phyloP scores from a whole-genome alignment of 2,329 filamentous ascomycete genomes.

The Claviceps capensis region DNA sequence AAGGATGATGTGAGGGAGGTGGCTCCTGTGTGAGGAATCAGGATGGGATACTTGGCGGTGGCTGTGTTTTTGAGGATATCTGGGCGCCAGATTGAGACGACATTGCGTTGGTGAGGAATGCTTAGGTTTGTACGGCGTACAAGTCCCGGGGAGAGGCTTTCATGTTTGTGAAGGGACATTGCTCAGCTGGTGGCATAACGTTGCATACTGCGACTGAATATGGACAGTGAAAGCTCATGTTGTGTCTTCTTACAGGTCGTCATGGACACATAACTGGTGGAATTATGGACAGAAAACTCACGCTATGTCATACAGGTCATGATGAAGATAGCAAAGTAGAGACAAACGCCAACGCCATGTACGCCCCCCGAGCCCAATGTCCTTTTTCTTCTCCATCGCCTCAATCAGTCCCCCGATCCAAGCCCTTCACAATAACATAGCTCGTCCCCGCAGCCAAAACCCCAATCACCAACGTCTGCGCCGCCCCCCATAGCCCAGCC shows the following conservation, averaged over 20 bases:
- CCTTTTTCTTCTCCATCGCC: neutral
- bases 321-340: neutral
- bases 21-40: conserved; percentile 14
- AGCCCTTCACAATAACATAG: conserved; percentile 45
- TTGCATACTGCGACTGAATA: too few species aligned
- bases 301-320: neutral
- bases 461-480: conserved; percentile 52
- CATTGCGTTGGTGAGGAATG: too few species aligned
- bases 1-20: conserved; percentile 20
- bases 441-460: conserved; percentile 52
- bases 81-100: too few species aligned
- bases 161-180: neutral
- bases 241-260: too few species aligned
- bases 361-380: too few species aligned
- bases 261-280: too few species aligned
- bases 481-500: conserved; percentile 42
- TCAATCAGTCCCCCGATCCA: conserved; percentile 23
- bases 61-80: neutral
- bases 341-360: too few species aligned
- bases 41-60: neutral
- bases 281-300: neutral
- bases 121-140: too few species aligned
- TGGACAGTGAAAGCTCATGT: too few species aligned
- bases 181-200: neutral
- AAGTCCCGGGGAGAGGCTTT: neutral